Base-by-base conservation (phyloP, 2,329 filamentous ascomycete species). In the Eurotiales sp. region DNA sequence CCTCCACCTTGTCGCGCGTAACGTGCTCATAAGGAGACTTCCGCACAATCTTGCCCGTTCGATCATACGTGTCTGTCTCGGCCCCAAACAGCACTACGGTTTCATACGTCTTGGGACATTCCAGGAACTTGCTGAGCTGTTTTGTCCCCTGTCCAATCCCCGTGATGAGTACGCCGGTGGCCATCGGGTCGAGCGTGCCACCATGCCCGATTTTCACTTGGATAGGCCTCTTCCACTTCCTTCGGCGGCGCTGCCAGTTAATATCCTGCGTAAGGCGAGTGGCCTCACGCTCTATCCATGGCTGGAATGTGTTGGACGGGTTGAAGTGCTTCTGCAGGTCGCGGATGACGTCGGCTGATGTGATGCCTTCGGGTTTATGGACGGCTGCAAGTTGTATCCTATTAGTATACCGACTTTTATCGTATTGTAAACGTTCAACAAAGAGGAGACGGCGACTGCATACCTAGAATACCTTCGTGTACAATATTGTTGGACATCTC, bases 161-260 rank as follows among this genome's bases (percentile, higher is more conserved):
- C 6, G 93, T 78, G 56, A 97, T 90, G 45, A 99, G 80, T 21
- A 99, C 88, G 41, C 93, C 93, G 1, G 91, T 96, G 8, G 93
- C 93, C 62, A 96, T 80, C 22, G 93, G 93, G 65, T 99, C 93
- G 15, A 99, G 80, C 1, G 93, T 99, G 39, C 93, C 93, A 55
- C 93, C 93, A 72, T 99, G 93, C 29, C 93, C 93, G 64, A 97
- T 88, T 76, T 97, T 99, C 60, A 97, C 86, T 56, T 88, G 85
- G 67, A 1, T 79, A 75, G 59, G 79, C n/a, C n/a, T n/a, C n/a
- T n/a, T n/a, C n/a, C n/a, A 79, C 67, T 82, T 81, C 30, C 45
- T 45, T 56, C 78, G 80, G 59, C 79, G 77, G 59, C 79, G 78
- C 65, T 86, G 82, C 52, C 76, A 74, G 52, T 79, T 75, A 53